phyloP scores from a whole-genome alignment of 192 early-diverging fungal genomes.

The Coemansia sp. region DNA sequence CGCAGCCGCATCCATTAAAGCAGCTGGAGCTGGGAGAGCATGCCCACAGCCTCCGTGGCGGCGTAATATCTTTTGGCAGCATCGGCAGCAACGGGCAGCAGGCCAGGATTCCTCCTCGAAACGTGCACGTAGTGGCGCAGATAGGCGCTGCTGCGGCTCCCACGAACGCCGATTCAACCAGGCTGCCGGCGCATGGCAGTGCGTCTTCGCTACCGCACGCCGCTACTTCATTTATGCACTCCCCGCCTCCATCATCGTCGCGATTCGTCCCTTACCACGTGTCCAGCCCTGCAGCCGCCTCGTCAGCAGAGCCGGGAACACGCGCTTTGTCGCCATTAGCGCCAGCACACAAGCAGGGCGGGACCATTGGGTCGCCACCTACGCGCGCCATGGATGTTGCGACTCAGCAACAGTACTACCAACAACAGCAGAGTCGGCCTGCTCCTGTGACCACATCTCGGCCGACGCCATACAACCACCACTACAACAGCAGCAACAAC shows the following conservation, averaged over 20 bases:
- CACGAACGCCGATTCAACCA: slow-evolving; percentile 16
- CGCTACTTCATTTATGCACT: slow-evolving; percentile 49
- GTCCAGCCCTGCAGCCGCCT: slow-evolving; percentile 15
- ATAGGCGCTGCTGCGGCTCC: background rate
- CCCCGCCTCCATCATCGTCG: slow-evolving; percentile 44
- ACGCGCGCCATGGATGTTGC: background rate
- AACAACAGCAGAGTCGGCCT: background rate
- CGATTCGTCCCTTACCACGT: slow-evolving; percentile 53
- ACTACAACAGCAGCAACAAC: slow-evolving; percentile 18
- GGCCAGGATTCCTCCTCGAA: slow-evolving; percentile 1
- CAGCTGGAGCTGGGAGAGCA: background rate
- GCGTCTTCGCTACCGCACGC: slow-evolving; percentile 30
- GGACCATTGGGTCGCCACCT: background rate
- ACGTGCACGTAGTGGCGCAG: slow-evolving; percentile 45
- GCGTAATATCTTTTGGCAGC: background rate
- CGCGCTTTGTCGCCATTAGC: background rate
- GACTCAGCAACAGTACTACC: slow-evolving; percentile 9
- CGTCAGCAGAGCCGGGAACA: slow-evolving; percentile 7
- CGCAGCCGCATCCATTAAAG: background rate
- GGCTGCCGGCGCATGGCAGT: slow-evolving; percentile 2
- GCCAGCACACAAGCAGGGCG: background rate
- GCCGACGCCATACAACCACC: slow-evolving; percentile 3
- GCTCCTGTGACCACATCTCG: background rate
- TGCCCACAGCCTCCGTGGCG: background rate
- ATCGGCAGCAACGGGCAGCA: background rate